Base-by-base conservation (phyloP, 2,329 filamentous ascomycete species). In the Cladosporium sp. region DNA sequence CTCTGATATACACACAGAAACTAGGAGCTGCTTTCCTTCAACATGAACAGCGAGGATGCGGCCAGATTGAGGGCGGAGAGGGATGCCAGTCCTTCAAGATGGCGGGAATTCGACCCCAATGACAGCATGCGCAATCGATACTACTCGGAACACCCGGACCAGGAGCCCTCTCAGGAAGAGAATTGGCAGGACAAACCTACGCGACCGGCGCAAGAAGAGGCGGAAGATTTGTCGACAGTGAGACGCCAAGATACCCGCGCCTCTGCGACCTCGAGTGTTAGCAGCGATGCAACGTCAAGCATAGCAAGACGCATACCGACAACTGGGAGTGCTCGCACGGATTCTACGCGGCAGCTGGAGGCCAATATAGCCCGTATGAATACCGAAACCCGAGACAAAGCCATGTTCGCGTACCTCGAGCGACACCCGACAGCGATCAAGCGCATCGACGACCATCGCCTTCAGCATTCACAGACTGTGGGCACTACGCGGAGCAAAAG, bases 391-490 rank as follows among this genome's bases (percentile, higher is more conserved):
- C 52, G 60, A 40, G 85, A 89, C 62, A 59, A 64, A 17, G 61
- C 63, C 8, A 58, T 63, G 19, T 68, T 65, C 51, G 55, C 56
- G 17, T 64, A 70, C 37, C 75, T 89, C 34, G 85, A 88, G 64
- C 76, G 84, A 51, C 80, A 88, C 57, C 80, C 80, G 15, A 88
- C 85, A 7, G 84, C 80, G 48, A 73, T 91, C 53, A 82, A 80
- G 64, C 80, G 87, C 32, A 89, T 91, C 56, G 78, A 85, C 40
- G 89, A 87, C 3, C 79, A 82, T 30, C 73, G 80, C 43, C 85
- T 82, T 57, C 86, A 90, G 67, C 86, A 90, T 66, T 80, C 75
- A 56, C 78, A 71, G 48, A 91, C 87, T 2, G 86, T 91, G n/a
- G 87, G 87, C 15, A 54, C 5, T 18, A 54, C 49, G n/a, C 49